A percentile compares a stretch with the other conserved stretches of the same genome.
Evolutionary conservation across 2,329 filamentous ascomycete genomes (phyloP).

Genomic region (Exophiala xenobiotica): DNA sequence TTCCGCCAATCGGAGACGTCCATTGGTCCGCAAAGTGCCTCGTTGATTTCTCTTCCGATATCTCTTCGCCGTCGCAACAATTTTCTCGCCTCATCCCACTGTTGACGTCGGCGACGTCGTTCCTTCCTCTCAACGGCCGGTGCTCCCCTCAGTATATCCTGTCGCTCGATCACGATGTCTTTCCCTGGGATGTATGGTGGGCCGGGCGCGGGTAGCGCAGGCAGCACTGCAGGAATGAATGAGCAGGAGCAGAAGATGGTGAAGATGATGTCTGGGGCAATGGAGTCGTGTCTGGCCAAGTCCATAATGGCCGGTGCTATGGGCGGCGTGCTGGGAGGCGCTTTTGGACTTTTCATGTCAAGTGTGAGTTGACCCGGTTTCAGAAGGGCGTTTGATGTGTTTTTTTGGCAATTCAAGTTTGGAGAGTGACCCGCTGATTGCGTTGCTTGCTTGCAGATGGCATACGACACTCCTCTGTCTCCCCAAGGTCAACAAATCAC

Average conservation of each 20-base stretch:
- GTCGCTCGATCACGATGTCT: background rate
- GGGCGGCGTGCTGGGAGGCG: slow-evolving; percentile 88
- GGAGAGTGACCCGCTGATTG: background rate
- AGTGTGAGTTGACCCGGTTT: slow-evolving; percentile 51
- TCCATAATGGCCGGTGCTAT: slow-evolving; percentile 85
- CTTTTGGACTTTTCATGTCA: slow-evolving; percentile 98
- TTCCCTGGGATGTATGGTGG: background rate
- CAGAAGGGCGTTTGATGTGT: background rate
- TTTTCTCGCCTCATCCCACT: background rate
- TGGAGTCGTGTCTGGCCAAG: slow-evolving; percentile 92
- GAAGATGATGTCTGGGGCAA: slow-evolving; percentile 47
- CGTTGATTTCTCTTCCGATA: background rate
- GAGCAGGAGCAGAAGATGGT: background rate
- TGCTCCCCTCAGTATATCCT: background rate
- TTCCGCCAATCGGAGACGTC: background rate
- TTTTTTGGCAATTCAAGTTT: too few relatives aligned
- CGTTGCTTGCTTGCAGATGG: slow-evolving; percentile 64
- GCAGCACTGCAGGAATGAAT: background rate
- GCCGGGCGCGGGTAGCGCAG: background rate
- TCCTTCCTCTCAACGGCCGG: too few relatives aligned
- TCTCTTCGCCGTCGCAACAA: background rate
- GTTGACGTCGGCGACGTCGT: background rate
- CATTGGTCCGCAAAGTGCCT: slow-evolving; percentile 1
- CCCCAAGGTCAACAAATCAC: slow-evolving; percentile 55
- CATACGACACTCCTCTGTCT: slow-evolving; percentile 89